These are phyloP conservation scores for Pichia cabralensis DNA, from an alignment of 805 yeast species.

Conservation along the genomic window DNA sequence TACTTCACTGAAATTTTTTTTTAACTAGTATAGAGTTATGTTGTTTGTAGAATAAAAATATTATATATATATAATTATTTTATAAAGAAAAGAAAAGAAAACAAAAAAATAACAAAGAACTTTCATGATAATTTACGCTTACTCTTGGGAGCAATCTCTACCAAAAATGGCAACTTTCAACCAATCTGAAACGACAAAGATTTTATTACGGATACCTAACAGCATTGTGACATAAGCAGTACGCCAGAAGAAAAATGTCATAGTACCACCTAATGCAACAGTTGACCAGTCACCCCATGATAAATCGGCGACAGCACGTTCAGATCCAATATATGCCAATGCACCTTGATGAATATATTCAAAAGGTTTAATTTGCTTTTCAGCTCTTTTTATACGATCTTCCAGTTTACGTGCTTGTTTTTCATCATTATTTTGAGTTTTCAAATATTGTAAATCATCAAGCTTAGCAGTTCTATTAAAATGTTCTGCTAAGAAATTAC, in stretches of 20 bases:
- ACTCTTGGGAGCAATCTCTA: conserved; percentile 80
- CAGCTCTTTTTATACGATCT: conserved; percentile 29
- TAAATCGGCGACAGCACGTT: conserved; percentile 89
- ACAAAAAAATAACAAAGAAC: neutral
- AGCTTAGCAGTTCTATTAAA: conserved; percentile 57
- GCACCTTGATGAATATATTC: conserved; percentile 86
- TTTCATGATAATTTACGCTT: neutral
- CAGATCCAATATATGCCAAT: conserved; percentile 87
- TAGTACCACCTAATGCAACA: conserved; percentile 71
- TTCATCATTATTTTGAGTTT: conserved; percentile 28
- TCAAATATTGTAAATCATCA: conserved; percentile 42
- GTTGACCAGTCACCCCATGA: conserved; percentile 71
- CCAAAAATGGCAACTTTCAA: conserved; percentile 79
- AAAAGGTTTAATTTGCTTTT: conserved; percentile 47
- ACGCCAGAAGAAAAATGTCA: conserved; percentile 92
- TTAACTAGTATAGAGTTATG: neutral
- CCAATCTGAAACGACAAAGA: conserved; percentile 85
- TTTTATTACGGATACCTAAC: conserved; percentile 78
- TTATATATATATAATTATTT: neutral
- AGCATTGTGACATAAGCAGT: conserved; percentile 90
- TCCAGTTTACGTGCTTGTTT: conserved; percentile 30
- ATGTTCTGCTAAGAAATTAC: conserved; percentile 64
- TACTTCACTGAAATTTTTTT: neutral
- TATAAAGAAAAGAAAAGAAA: neutral
- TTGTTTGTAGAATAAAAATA: neutral